phyloP scores from a whole-genome alignment of 225 moss, liverwort and hornwort genomes.

The Physcomitrium patens region DNA sequence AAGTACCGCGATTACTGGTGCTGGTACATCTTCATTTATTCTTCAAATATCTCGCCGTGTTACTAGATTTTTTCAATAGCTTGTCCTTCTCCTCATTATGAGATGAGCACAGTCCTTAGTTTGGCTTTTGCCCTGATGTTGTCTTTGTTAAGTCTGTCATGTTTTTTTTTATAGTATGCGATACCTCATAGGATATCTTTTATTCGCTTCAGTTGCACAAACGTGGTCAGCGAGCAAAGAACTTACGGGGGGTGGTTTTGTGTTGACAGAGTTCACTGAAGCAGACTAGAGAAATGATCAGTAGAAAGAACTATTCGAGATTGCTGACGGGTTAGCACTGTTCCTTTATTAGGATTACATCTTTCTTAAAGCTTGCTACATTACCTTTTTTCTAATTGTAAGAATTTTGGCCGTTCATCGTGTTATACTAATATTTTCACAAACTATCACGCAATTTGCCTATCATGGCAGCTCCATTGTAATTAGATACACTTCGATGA shows the following conservation, averaged over 20 bases:
- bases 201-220: too few relatives aligned
- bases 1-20: slow-evolving; percentile 66
- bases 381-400: background rate
- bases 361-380: background rate
- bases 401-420: background rate
- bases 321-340: slow-evolving; percentile 55
- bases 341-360: background rate
- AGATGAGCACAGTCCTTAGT: background rate
- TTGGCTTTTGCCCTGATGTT: background rate
- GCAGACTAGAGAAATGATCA: slow-evolving; percentile 71
- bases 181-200: too few relatives aligned
- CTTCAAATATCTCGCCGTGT: background rate
- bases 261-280: slow-evolving; percentile 63
- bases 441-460: background rate
- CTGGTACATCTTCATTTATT: slow-evolving; percentile 36
- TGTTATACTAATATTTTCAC: background rate
- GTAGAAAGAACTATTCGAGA: slow-evolving; percentile 48
- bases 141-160: too few relatives aligned
- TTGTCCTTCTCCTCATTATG: background rate
- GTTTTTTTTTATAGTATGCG: too few relatives aligned
- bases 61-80: background rate
- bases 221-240: too few relatives aligned
- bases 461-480: background rate
- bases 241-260: background rate
- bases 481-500: background rate